These are phyloP conservation scores for Fusarium sp. DNA, from an alignment of 2,329 filamentous ascomycete species.

Conservation along the genomic window DNA sequence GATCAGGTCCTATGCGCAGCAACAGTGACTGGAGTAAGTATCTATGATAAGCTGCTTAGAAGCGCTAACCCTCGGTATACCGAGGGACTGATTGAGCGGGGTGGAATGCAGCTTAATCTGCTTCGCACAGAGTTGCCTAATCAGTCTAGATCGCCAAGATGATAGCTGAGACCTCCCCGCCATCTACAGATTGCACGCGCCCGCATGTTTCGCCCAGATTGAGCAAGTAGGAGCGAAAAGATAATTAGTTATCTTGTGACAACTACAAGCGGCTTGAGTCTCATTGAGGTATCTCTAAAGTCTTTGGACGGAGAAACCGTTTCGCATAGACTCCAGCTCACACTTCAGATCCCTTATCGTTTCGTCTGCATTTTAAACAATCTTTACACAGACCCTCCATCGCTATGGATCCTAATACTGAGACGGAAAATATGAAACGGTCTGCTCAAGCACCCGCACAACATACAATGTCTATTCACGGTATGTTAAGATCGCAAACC, in stretches of 20 bases:
- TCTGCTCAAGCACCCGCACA: background rate
- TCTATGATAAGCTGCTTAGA: background rate
- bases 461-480: too few species aligned
- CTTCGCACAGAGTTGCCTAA: background rate
- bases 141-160: background rate
- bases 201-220: background rate
- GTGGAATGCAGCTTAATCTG: background rate
- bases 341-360: background rate
- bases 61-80: background rate
- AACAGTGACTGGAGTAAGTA: background rate
- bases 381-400: background rate
- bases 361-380: background rate
- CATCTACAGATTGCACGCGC: background rate
- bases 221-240: background rate
- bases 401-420: background rate
- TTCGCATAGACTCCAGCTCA: too few species aligned
- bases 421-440: background rate
- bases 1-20: rapidly evolving
- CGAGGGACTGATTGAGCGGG: background rate
- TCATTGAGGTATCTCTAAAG: background rate
- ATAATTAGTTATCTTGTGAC: background rate
- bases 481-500: too few species aligned
- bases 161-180: background rate
- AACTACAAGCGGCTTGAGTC: background rate
- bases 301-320: background rate